These are phyloP conservation scores for Podaxis mareebaensis DNA, from an alignment of 768 basidiomycete genomes.

Conservation along the genomic window DNA sequence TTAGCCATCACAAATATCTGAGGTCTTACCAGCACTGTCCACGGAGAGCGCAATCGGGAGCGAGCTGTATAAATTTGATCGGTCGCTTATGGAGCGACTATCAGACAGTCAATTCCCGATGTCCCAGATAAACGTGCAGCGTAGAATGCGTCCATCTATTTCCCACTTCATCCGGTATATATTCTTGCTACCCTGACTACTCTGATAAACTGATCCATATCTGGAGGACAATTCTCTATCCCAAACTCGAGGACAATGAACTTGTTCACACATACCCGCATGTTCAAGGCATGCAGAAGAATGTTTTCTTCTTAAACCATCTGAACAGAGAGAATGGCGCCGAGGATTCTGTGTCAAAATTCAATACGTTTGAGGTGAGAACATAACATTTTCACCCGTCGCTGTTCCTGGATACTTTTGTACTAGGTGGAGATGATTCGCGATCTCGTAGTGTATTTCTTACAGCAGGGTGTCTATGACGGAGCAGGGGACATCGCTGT, in stretches of 20 bases:
- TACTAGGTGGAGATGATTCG: constrained; percentile 43
- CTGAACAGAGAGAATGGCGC: too few relatives aligned
- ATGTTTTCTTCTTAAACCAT: too few relatives aligned
- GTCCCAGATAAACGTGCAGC: constrained; percentile 71
- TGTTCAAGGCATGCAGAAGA: constrained; percentile 36
- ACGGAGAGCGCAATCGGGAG: constrained; percentile 63
- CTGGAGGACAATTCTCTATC: constrained; percentile 59
- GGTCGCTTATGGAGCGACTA: constrained; percentile 77
- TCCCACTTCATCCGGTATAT: constrained; percentile 58
- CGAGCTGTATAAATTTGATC: constrained; percentile 63
- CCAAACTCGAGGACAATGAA: constrained; percentile 56
- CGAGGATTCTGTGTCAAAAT: too few relatives aligned
- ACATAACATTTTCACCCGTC: neutral
- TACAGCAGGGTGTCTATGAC: constrained; percentile 45
- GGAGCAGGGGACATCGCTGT: constrained; percentile 50
- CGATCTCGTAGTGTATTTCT: constrained; percentile 44
- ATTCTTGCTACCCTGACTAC: neutral
- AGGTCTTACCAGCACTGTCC: constrained; percentile 51
- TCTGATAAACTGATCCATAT: neutral
- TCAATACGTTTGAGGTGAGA: constrained; percentile 54
- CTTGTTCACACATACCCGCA: constrained; percentile 50
- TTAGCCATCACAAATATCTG: constrained; percentile 4
- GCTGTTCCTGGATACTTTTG: neutral
- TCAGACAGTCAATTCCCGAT: constrained; percentile 56
- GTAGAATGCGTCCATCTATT: constrained; percentile 74